phyloP scores from a whole-genome alignment of 768 basidiomycete species.

The Psilocybe subaeruginosa region DNA sequence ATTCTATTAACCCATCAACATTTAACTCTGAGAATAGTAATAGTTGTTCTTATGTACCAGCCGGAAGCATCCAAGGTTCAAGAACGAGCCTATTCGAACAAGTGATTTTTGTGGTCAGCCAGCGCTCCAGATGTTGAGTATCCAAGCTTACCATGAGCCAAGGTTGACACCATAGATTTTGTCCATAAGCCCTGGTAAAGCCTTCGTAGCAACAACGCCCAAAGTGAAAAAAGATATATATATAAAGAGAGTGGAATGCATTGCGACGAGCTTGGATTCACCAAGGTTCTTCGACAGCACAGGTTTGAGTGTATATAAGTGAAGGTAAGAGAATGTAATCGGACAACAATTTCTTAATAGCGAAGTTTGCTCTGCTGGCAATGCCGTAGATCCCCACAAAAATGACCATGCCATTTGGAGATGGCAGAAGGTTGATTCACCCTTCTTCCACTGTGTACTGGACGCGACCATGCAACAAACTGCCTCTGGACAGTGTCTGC shows the following conservation, averaged over 20 bases:
- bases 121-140: not conserved
- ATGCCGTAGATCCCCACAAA: not conserved
- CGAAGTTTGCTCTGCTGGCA: slow-evolving; percentile 11
- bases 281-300: not conserved
- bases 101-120: not conserved
- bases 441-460: slow-evolving; percentile 8
- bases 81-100: slow-evolving; percentile 63
- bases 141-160: slow-evolving; percentile 55
- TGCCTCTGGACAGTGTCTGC: not conserved
- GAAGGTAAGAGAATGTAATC: not conserved
- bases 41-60: slow-evolving; percentile 39
- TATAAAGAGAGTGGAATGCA: slow-evolving; percentile 28
- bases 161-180: slow-evolving; percentile 78
- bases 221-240: slow-evolving; percentile 19
- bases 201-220: slow-evolving; percentile 16
- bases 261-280: slow-evolving; percentile 2
- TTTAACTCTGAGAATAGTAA: not conserved
- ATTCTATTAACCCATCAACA: slow-evolving; percentile 44
- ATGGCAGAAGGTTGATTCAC: not conserved
- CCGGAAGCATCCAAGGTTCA: slow-evolving; percentile 84
- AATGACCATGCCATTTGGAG: slow-evolving; percentile 10
- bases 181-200: slow-evolving; percentile 29
- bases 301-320: slow-evolving; percentile 7
- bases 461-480: not conserved
- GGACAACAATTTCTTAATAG: not conserved